Percentiles rank a stretch among this genome's conserved stretches.
These are phyloP conservation scores for Corylus avellana DNA, from an alignment of 306 rosid species.

Conservation along the genomic window DNA sequence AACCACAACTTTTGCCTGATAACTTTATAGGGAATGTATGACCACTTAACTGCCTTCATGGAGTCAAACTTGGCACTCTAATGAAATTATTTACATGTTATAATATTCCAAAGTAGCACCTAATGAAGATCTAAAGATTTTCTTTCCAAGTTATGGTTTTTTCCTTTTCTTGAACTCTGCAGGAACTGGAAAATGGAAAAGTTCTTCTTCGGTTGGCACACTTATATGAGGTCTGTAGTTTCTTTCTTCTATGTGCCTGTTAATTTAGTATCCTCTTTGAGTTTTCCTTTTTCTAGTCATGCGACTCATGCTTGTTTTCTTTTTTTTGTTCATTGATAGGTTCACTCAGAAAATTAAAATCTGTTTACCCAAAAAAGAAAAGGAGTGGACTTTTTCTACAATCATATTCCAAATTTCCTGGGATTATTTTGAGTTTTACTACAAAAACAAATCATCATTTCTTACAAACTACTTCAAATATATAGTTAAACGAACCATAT, in stretches of 20 bases:
- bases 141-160: neutral
- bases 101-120: neutral
- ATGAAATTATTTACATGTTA: neutral
- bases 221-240: conserved; percentile 58
- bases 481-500: no score
- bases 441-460: no score
- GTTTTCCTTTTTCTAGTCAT: no score
- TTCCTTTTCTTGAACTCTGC: conserved; percentile 23
- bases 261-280: no score
- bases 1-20: neutral
- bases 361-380: no score
- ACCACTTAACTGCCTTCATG: neutral
- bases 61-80: conserved; percentile 1
- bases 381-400: no score
- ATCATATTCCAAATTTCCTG: no score
- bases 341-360: no score
- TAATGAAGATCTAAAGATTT: neutral
- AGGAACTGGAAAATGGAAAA: conserved; percentile 67
- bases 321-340: no score
- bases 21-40: neutral
- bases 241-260: conserved; percentile 8
- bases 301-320: no score
- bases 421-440: no score
- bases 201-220: conserved; percentile 79
- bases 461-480: no score